A percentile compares a stretch with the other conserved stretches of the same genome.
phyloP scores from a whole-genome alignment of 306 rosid species.

The Herpetospermum pedunculosum region DNA sequence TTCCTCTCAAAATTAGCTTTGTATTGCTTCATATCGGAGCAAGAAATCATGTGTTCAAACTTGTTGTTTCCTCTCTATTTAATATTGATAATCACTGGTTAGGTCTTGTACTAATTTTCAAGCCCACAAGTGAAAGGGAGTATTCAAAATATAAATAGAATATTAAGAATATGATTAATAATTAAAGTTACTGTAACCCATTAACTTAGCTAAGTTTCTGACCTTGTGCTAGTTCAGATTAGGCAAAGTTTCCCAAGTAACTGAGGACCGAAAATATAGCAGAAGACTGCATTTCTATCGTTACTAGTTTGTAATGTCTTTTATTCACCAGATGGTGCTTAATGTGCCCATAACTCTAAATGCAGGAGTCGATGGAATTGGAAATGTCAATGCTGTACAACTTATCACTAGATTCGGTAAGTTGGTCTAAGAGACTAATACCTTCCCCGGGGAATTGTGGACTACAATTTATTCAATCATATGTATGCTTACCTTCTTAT shows the following conservation, averaged over 20 bases:
- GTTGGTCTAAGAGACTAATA: constrained; percentile 6
- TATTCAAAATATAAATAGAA: too few relatives aligned
- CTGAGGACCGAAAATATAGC: neutral
- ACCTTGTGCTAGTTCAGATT: neutral
- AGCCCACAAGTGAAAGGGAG: too few relatives aligned
- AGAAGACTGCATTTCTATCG: neutral
- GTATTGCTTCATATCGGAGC: neutral
- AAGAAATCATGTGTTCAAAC: neutral
- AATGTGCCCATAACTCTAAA: constrained; percentile 3
- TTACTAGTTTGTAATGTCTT: neutral
- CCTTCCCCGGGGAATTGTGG: neutral
- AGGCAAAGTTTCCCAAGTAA: neutral
- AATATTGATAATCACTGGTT: too few relatives aligned
- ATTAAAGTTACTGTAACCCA: neutral
- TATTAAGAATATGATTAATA: neutral
- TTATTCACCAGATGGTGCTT: constrained; percentile 4
- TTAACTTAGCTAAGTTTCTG: neutral
- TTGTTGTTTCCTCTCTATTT: too few relatives aligned
- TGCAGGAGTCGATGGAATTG: constrained; percentile 92
- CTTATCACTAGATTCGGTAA: constrained; percentile 66
- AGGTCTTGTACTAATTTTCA: too few relatives aligned
- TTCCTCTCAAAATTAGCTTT: too few relatives aligned
- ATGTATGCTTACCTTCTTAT: neutral
- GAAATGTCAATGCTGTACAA: constrained; percentile 76
- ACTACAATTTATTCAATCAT: neutral